Evolutionary conservation across 2,329 filamentous ascomycete genomes (phyloP).

Genomic region (Penicillium sp.): DNA sequence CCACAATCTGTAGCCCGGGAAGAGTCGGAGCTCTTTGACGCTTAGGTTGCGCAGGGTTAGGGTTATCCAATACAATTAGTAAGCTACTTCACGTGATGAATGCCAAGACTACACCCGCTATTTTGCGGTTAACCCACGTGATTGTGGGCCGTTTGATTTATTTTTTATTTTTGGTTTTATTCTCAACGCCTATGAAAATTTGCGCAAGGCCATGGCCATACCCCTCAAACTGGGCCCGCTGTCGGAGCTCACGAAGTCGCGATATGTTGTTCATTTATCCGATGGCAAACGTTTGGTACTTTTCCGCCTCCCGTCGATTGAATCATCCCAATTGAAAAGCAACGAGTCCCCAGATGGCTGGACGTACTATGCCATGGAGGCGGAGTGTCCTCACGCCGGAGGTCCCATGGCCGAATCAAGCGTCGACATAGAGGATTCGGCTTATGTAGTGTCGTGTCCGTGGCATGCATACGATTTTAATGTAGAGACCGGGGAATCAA

Average conservation of each 20-base stretch:
- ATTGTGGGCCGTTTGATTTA: not conserved
- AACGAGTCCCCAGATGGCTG: conserved; percentile 38
- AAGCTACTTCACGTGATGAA: too few species aligned
- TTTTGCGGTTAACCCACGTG: too few species aligned
- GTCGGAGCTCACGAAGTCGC: conserved; percentile 34
- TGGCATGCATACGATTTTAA: conserved; percentile 51
- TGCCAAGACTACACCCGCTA: not conserved
- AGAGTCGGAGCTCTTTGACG: too few species aligned
- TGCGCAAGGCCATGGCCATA: conserved; percentile 2
- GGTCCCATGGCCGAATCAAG: conserved; percentile 45
- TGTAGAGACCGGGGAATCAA: conserved; percentile 47
- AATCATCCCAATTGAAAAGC: conserved; percentile 23
- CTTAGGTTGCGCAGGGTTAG: too few species aligned
- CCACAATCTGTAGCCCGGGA: too few species aligned
- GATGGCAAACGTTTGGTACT: conserved; percentile 44
- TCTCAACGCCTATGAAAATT: too few species aligned
- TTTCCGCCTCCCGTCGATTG: conserved; percentile 44
- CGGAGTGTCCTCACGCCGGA: conserved; percentile 46
- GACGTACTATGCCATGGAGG: conserved; percentile 48
- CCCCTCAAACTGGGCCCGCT: conserved; percentile 17
- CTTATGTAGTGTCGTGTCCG: conserved; percentile 46
- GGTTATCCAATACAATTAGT: too few species aligned
- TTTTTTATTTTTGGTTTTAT: not conserved
- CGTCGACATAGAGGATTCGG: conserved; percentile 47
- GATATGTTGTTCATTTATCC: conserved; percentile 43